phyloP scores from a whole-genome alignment of 2,329 filamentous ascomycete species.

The Tolypocladium paradoxum region DNA sequence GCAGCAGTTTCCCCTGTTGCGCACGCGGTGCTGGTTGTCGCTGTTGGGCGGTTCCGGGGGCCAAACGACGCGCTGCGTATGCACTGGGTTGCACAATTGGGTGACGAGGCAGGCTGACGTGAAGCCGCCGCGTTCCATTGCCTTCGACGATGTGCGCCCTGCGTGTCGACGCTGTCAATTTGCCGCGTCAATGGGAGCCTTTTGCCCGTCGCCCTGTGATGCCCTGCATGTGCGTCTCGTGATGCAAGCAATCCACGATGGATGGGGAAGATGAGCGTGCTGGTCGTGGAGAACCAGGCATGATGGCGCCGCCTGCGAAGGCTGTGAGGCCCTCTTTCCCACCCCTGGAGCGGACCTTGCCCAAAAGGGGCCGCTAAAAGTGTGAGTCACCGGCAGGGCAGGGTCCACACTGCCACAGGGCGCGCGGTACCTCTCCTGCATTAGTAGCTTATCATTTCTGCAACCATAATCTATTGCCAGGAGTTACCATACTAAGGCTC shows the following conservation, averaged over 20 bases:
- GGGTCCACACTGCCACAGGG: constrained; percentile 12
- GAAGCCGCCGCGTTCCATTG: not conserved
- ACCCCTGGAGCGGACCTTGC: constrained; percentile 14
- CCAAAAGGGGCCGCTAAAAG: constrained; percentile 15
- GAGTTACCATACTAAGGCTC: constrained; percentile 1
- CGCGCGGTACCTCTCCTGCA: constrained; percentile 6
- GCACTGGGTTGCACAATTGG: not conserved
- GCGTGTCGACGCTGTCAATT: not conserved
- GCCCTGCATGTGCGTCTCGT: not conserved
- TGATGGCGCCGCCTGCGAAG: not conserved
- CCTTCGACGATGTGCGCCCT: not conserved
- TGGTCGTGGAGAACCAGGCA: not conserved
- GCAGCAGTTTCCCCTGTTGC: not conserved
- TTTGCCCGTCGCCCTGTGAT: not conserved
- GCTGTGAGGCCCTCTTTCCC: constrained; percentile 3
- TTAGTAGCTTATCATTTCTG: not conserved
- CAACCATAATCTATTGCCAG: rapidly evolving
- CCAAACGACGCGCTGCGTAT: not conserved
- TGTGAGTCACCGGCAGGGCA: constrained; percentile 24
- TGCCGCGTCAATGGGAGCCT: not conserved
- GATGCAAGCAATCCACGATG: not conserved
- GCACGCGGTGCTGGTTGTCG: not conserved
- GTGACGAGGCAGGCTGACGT: not conserved
- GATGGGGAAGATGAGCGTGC: not conserved
- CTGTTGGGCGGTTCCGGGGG: not conserved